These are phyloP conservation scores for Aspergillus sp. DNA, from an alignment of 2,329 filamentous ascomycete species.

Conservation along the genomic window DNA sequence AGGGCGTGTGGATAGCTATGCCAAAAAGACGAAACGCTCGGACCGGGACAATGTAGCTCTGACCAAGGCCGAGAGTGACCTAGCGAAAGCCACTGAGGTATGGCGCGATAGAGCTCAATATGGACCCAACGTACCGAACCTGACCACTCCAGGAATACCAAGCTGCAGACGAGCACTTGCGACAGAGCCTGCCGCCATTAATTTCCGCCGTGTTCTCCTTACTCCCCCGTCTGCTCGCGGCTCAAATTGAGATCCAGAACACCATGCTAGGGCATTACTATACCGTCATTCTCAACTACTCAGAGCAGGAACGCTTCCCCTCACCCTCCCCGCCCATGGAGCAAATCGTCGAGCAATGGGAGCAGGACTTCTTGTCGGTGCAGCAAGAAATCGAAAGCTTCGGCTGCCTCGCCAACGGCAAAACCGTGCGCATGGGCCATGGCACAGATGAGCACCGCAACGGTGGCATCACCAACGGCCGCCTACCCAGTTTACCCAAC, in stretches of 20 bases:
- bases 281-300: slow-evolving; percentile 72
- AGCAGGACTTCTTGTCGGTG: slow-evolving; percentile 60
- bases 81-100: slow-evolving; percentile 65
- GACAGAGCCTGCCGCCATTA: slow-evolving; percentile 68
- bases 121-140: not conserved
- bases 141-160: slow-evolving; percentile 61
- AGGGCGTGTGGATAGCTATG: slow-evolving; percentile 66
- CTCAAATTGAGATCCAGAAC: slow-evolving; percentile 75
- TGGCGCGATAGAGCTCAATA: slow-evolving; percentile 19
- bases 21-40: slow-evolving; percentile 68
- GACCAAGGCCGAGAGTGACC: slow-evolving; percentile 69
- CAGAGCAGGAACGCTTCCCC: slow-evolving; percentile 65
- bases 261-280: slow-evolving; percentile 75
- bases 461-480: slow-evolving; percentile 40
- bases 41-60: slow-evolving; percentile 72
- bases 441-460: slow-evolving; percentile 15
- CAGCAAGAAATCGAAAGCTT: slow-evolving; percentile 68
- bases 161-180: slow-evolving; percentile 71
- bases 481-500: slow-evolving; percentile 47
- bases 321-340: slow-evolving; percentile 72
- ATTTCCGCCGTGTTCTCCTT: slow-evolving; percentile 69
- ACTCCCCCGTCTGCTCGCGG: slow-evolving; percentile 68
- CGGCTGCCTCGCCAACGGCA: slow-evolving; percentile 64
- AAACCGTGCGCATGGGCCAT: slow-evolving; percentile 41
- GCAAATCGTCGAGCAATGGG: slow-evolving; percentile 67